Evolutionary conservation across 208 protist species (phyloP), one percentile per base, ranked within the genome.

Genomic region (Trypanosoma cruzi): DNA sequence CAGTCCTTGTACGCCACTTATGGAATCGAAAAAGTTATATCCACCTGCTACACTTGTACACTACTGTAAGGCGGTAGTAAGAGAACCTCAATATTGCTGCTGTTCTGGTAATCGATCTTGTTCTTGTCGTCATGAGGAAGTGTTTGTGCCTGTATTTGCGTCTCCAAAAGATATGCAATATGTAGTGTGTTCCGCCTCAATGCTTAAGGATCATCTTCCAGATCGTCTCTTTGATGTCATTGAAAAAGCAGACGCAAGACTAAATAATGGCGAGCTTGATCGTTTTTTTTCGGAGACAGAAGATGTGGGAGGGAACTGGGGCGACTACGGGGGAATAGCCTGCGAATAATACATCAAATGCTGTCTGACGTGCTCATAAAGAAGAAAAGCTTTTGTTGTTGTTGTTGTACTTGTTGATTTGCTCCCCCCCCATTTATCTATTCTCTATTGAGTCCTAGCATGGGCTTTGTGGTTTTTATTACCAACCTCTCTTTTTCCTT

Each of bases 121-220:
- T 28, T 57, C 69, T 37, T 80, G 71, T 42, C 75, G 59, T 60
- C 74, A 63, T 11, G 85, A 93, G 32, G 77, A 88, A 20, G 75
- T 92, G 29, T 94, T 86, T 62, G 73, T 88, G 13, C 91, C 91
- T 4, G 62, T 67, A 40, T 73, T 94, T 44, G 79, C 70, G 7
- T 77, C 80, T 26, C 70, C 75, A 10, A 58, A 79, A 37, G 88
- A 85, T 62, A 79, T 94, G 59, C 88, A 96, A 71, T 80, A 84
- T 59, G 36, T 96, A 1, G 57, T 92, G 22, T 83, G 81, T 49
- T 71, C 85, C 0, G 79, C 86, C 16, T 86, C 80, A 29, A 96
- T 96, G 91, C 87, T 94, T 34, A 73, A 66, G 0, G 88, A 96
- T 75, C 91, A 96, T 75, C 89, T 96, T 66, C 91, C 91, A n/a